Evolutionary conservation across 192 early-diverging fungal genomes (phyloP).

Genomic region (Coemansia sp.): DNA sequence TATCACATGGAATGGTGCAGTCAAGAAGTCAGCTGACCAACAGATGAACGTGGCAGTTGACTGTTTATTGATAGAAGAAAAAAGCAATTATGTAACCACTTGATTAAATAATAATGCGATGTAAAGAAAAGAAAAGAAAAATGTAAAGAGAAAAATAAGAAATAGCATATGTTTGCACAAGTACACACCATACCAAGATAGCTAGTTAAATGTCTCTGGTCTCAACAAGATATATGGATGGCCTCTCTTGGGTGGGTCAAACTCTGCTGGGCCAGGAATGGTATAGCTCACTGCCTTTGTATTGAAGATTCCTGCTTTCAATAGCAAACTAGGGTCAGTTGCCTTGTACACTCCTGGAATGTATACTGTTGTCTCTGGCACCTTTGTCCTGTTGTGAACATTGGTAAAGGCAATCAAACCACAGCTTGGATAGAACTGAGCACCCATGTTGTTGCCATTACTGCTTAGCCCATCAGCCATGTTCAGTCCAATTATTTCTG

Average conservation of each 20-base stretch:
- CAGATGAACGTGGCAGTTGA: background rate
- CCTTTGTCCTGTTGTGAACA: background rate
- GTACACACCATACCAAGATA: background rate
- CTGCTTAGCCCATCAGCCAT: background rate
- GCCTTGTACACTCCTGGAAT: constrained; percentile 6
- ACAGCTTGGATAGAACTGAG: constrained; percentile 3
- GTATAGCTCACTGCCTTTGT: constrained; percentile 1
- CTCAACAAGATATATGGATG: background rate
- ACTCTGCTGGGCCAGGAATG: constrained; percentile 3
- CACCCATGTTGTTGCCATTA: background rate
- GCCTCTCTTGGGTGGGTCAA: background rate
- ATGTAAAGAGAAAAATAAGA: background rate
- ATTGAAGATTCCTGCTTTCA: background rate
- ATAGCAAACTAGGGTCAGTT: background rate
- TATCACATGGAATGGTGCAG: background rate
- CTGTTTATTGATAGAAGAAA: background rate
- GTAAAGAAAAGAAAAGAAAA: background rate
- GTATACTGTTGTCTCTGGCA: background rate
- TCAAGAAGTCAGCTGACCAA: background rate
- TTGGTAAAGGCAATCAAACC: background rate
- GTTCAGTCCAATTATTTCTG: constrained; percentile 1
- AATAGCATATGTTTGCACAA: too few relatives aligned
- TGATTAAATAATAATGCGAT: background rate
- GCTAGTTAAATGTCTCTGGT: background rate
- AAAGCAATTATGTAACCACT: background rate